These are phyloP conservation scores for Vigna mungo DNA, from an alignment of 306 rosid species.

Conservation along the genomic window DNA sequence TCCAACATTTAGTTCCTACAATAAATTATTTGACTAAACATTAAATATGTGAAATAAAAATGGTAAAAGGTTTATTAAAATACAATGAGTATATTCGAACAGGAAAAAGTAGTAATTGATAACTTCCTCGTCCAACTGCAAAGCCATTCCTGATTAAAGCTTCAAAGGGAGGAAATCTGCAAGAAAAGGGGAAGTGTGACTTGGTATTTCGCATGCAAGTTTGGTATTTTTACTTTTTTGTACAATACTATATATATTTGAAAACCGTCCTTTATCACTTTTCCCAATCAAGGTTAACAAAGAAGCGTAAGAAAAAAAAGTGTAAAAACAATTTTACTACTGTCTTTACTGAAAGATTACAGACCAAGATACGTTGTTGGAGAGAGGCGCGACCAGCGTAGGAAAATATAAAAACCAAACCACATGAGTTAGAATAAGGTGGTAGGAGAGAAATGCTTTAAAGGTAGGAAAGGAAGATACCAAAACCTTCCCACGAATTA, in stretches of 20 bases:
- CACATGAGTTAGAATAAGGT: neutral
- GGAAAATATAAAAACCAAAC: neutral
- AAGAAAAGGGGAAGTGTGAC: neutral
- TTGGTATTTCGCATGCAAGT: constrained; percentile 51
- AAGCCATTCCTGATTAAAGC: constrained; percentile 20
- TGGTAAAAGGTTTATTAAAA: neutral
- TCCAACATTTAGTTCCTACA: neutral
- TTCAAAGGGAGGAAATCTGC: constrained; percentile 35
- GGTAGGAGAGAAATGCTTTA: constrained; percentile 51
- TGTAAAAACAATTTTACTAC: constrained; percentile 12
- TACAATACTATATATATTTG: neutral
- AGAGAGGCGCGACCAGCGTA: neutral
- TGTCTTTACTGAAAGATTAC: constrained; percentile 3
- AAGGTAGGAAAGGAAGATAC: constrained; percentile 85
- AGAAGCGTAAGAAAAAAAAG: neutral
- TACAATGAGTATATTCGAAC: neutral
- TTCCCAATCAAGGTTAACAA: constrained; percentile 22
- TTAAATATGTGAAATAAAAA: neutral
- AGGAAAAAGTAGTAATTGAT: neutral
- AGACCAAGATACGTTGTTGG: constrained; percentile 42
- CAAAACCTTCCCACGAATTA: constrained; percentile 76
- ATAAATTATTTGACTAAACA: neutral
- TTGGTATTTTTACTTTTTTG: constrained; percentile 61
- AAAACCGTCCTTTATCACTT: neutral
- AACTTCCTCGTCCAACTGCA: neutral